These are phyloP conservation scores for Apiospora malaysiana DNA, from an alignment of 2,329 filamentous ascomycete genomes.

Conservation along the genomic window DNA sequence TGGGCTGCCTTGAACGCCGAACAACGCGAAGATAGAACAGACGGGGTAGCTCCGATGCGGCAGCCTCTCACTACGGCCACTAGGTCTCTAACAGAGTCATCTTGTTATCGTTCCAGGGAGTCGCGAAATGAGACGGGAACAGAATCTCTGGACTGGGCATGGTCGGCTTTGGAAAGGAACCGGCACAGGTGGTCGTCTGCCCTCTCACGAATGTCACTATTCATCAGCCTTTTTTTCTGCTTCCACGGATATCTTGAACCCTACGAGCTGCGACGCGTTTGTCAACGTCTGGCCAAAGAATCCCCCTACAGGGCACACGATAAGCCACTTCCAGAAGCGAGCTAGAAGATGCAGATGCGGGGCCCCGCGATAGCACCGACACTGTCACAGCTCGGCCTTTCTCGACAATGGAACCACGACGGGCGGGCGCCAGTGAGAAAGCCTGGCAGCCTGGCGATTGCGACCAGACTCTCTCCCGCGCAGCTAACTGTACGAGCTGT, in stretches of 20 bases:
- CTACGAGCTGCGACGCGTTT: neutral
- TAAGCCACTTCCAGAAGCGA: conserved; percentile 3
- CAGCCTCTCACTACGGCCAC: neutral
- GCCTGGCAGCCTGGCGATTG: neutral
- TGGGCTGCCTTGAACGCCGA: neutral
- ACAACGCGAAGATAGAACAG: neutral
- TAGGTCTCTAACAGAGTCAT: neutral
- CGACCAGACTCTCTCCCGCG: neutral
- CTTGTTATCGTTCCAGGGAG: neutral
- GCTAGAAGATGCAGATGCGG: conserved; percentile 20
- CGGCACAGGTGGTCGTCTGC: neutral
- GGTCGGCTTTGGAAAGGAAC: neutral
- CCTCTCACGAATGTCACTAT: neutral
- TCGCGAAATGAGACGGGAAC: neutral
- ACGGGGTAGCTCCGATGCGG: neutral
- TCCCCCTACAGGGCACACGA: neutral
- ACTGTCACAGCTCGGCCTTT: neutral
- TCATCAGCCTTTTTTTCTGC: neutral
- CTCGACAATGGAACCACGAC: neutral
- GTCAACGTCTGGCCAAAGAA: neutral
- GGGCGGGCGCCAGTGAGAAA: neutral
- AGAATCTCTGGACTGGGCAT: neutral
- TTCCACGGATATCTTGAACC: neutral
- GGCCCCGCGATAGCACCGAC: conserved; percentile 19
- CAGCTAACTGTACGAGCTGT: neutral